Conservation (phyloP, 495 filamentous ascomycete species). For the Penicillium mononematosum region DNA sequence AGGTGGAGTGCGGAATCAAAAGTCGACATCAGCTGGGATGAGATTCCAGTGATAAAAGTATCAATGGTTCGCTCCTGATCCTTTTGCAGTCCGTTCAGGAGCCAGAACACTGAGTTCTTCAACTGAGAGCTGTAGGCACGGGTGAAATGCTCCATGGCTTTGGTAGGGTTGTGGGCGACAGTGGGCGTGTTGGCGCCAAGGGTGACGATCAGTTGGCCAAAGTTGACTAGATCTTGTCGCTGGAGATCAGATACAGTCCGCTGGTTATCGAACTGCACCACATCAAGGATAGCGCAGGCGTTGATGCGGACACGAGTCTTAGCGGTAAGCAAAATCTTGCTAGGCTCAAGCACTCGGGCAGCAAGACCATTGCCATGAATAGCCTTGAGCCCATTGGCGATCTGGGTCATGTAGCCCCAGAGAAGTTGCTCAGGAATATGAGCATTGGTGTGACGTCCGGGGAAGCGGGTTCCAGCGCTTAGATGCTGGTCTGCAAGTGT, state of each 20-base stretch:
- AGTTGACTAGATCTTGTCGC: slow-evolving; percentile 79
- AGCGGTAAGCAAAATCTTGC: slow-evolving; percentile 75
- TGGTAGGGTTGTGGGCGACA: slow-evolving; percentile 54
- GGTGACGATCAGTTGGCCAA: slow-evolving; percentile 79
- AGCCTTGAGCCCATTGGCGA: slow-evolving; percentile 80
- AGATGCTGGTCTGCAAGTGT: slow-evolving; percentile 86
- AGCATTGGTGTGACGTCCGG: slow-evolving; percentile 39
- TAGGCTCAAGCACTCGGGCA: slow-evolving; percentile 76
- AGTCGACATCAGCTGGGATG: slow-evolving; percentile 64
- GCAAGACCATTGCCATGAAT: slow-evolving; percentile 82
- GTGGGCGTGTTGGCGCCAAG: slow-evolving; percentile 65
- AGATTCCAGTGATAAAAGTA: slow-evolving; percentile 72
- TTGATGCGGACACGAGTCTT: slow-evolving; percentile 80
- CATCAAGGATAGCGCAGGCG: slow-evolving; percentile 82
- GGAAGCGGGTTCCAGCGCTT: slow-evolving; percentile 53
- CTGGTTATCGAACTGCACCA: slow-evolving; percentile 71
- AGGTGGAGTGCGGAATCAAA: slow-evolving; percentile 73
- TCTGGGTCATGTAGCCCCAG: slow-evolving; percentile 92
- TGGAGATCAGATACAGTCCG: slow-evolving; percentile 72
- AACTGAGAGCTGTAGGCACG: slow-evolving; percentile 71
- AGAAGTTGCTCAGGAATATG: slow-evolving; percentile 73
- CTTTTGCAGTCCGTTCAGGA: slow-evolving; percentile 57
- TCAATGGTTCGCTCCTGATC: slow-evolving; percentile 66
- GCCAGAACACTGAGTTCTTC: slow-evolving; percentile 72
- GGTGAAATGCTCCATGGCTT: slow-evolving; percentile 68